Evolutionary conservation across 2,329 filamentous ascomycete species (phyloP).

Genomic region (Madurella fahalii): DNA sequence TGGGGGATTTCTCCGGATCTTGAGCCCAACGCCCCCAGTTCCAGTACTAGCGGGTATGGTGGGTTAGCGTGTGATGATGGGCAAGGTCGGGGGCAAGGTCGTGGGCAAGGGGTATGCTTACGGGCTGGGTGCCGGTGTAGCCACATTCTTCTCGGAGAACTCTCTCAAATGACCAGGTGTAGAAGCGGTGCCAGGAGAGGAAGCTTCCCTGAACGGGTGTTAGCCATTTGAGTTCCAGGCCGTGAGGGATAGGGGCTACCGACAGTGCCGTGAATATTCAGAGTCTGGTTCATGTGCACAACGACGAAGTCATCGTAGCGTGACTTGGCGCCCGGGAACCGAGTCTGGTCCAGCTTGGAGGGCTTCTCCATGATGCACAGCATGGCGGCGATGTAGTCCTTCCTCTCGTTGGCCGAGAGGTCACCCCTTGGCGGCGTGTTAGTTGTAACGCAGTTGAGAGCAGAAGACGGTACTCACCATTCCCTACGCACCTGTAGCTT

Average conservation of each 20-base stretch:
- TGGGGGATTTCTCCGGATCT: slow-evolving; percentile 44
- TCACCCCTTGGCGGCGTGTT: slow-evolving; percentile 28
- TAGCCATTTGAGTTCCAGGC: neutral
- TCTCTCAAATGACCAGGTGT: slow-evolving; percentile 36
- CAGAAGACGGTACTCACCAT: slow-evolving; percentile 22
- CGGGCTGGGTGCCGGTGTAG: slow-evolving; percentile 38
- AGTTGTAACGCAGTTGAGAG: neutral
- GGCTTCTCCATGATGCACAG: slow-evolving; percentile 33
- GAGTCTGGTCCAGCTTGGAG: slow-evolving; percentile 28
- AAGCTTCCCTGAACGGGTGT: slow-evolving; percentile 31
- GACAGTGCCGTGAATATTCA: slow-evolving; percentile 30
- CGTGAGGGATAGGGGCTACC: neutral
- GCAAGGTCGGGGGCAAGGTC: neutral
- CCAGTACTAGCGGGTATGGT: slow-evolving; percentile 38
- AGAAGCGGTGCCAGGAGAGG: slow-evolving; percentile 43
- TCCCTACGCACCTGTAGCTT: slow-evolving; percentile 30
- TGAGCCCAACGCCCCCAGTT: slow-evolving; percentile 47
- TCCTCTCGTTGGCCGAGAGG: slow-evolving; percentile 27
- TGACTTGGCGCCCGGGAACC: slow-evolving; percentile 32
- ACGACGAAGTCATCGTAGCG: slow-evolving; percentile 37
- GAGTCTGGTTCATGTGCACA: slow-evolving; percentile 35
- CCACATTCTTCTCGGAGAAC: slow-evolving; percentile 40
- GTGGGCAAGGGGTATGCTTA: slow-evolving; percentile 15
- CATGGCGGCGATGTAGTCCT: slow-evolving; percentile 33
- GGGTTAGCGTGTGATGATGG: neutral